Percentiles rank a stretch among this genome's conserved stretches.
Conservation (phyloP, 192 early-diverging fungal genomes). For the Coemansia sp. region DNA sequence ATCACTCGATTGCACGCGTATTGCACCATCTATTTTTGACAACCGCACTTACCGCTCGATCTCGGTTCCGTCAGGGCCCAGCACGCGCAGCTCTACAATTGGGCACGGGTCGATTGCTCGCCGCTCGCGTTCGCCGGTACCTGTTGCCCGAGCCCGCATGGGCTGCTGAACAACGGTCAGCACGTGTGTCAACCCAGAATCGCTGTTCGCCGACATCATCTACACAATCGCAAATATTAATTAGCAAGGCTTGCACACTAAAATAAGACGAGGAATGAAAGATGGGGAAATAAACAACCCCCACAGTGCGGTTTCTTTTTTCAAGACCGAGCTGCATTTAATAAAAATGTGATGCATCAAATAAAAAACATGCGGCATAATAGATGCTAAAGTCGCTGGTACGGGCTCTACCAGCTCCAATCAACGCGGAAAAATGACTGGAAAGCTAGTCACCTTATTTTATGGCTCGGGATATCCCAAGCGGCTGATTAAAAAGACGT, state of each 20-base stretch:
- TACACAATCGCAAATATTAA: background rate
- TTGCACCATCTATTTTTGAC: background rate
- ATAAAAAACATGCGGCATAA: too few species aligned
- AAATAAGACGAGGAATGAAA: too few species aligned
- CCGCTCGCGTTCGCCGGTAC: conserved; percentile 20
- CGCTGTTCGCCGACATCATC: background rate
- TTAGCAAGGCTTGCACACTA: background rate
- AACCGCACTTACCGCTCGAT: conserved; percentile 34
- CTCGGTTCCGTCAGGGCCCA: conserved; percentile 27
- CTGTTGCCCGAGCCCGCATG: conserved; percentile 15
- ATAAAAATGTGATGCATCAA: too few species aligned
- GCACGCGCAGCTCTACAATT: conserved; percentile 24
- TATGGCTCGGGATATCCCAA: too few species aligned
- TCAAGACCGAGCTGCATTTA: too few species aligned
- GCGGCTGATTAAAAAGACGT: background rate
- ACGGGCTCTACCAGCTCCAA: too few species aligned
- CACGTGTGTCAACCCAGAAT: background rate
- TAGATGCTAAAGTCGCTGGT: too few species aligned
- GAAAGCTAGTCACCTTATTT: too few species aligned
- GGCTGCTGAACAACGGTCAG: conserved; percentile 49
- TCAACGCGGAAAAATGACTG: too few species aligned
- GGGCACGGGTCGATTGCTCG: conserved; percentile 47
- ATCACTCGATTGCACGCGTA: background rate
- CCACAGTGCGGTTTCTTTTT: background rate
- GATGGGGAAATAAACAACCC: background rate